Conservation (phyloP, 192 early-diverging fungal species). For the Backusella luteola region DNA sequence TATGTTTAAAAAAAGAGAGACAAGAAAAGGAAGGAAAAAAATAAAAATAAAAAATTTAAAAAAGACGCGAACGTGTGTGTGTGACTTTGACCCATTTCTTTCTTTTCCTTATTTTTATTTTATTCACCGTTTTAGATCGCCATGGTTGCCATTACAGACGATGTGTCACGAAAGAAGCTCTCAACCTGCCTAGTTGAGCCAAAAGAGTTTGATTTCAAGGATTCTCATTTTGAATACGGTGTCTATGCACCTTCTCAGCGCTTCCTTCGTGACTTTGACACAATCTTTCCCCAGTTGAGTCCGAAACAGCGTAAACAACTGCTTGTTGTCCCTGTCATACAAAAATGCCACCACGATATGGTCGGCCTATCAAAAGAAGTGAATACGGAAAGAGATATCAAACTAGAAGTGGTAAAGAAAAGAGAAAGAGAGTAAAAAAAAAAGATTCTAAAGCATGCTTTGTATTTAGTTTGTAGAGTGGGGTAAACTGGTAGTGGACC, state of each 20-base stretch:
- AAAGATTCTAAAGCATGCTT: no score
- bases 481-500: slow-evolving; percentile 57
- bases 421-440: neutral
- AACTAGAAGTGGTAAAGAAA: slow-evolving; percentile 66
- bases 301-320: slow-evolving; percentile 44
- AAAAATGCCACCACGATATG: slow-evolving; percentile 74
- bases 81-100: neutral
- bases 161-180: neutral
- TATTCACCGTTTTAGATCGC: neutral
- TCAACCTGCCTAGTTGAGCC: slow-evolving; percentile 16
- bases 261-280: slow-evolving; percentile 64
- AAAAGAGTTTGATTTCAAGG: slow-evolving; percentile 18
- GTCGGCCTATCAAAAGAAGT: slow-evolving; percentile 67
- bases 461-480: slow-evolving; percentile 60
- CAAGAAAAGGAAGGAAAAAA: neutral
- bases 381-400: slow-evolving; percentile 78
- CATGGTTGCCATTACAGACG: slow-evolving; percentile 1
- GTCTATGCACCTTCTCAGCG: slow-evolving; percentile 46
- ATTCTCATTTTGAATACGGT: slow-evolving; percentile 45
- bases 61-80: neutral
- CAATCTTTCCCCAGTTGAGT: slow-evolving; percentile 67
- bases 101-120: neutral
- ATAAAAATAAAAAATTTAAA: neutral
- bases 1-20: neutral
- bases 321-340: slow-evolving; percentile 80